These are phyloP conservation scores for Heritiera littoralis DNA, from an alignment of 345 rosid genomes.

Conservation along the genomic window DNA sequence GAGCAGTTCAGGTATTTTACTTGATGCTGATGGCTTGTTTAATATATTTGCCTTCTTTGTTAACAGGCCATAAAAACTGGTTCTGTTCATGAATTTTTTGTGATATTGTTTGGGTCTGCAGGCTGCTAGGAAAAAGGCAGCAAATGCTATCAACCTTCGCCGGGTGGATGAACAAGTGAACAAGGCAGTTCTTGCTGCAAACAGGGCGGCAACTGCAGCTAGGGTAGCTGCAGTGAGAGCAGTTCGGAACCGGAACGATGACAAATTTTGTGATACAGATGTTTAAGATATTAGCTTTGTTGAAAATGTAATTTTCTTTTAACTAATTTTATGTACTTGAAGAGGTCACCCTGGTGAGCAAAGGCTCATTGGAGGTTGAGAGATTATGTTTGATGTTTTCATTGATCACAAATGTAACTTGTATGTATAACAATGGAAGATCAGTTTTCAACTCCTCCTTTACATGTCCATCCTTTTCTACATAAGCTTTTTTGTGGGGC, in stretches of 20 bases:
- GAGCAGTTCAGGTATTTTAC: slow-evolving; percentile 65
- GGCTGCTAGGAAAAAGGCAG: slow-evolving; percentile 82
- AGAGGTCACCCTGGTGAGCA: slow-evolving; percentile 45
- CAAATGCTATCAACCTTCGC: slow-evolving; percentile 55
- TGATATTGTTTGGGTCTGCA: slow-evolving; percentile 24
- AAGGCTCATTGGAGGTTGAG: slow-evolving; percentile 53
- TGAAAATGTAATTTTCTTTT: slow-evolving; percentile 30
- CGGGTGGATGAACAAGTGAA: slow-evolving; percentile 81
- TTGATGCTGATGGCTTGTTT: background rate
- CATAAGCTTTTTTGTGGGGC: slow-evolving; percentile 22
- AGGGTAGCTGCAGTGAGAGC: slow-evolving; percentile 96
- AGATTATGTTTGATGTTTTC: slow-evolving; percentile 31
- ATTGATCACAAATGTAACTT: slow-evolving; percentile 39
- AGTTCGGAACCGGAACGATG: slow-evolving; percentile 87
- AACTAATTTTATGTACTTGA: slow-evolving; percentile 32
- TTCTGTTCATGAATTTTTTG: background rate
- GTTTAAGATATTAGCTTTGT: slow-evolving; percentile 31
- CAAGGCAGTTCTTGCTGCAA: slow-evolving; percentile 68
- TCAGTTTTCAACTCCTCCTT: slow-evolving; percentile 20
- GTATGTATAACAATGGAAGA: slow-evolving; percentile 56
- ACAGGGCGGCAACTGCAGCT: slow-evolving; percentile 90
- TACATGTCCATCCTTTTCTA: background rate
- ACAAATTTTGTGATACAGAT: slow-evolving; percentile 75
- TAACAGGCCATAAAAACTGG: background rate
- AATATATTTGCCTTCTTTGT: slow-evolving; percentile 2